A percentile compares a stretch with the other conserved stretches of the same genome.
Evolutionary conservation across 495 filamentous ascomycete species (phyloP).

Genomic region (Sabuloglossum arenarium): DNA sequence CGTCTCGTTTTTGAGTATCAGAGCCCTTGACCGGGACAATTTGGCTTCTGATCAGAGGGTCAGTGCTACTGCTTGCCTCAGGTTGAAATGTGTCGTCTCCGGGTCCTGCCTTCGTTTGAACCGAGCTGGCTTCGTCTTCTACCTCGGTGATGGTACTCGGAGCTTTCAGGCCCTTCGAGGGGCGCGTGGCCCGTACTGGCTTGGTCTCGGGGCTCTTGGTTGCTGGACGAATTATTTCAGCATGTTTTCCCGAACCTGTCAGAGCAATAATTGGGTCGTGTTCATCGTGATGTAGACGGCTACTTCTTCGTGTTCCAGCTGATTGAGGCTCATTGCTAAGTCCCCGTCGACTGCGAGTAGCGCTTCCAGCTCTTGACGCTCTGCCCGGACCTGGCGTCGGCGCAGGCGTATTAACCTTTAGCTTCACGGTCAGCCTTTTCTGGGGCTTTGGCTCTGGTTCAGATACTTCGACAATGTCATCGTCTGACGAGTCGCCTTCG

Average conservation of each 20-base stretch:
- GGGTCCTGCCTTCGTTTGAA: neutral
- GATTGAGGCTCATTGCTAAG: conserved; percentile 12
- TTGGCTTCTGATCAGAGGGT: neutral
- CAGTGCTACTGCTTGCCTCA: neutral
- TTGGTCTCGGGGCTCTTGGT: conserved; percentile 47
- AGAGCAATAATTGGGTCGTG: conserved; percentile 41
- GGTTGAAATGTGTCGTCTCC: neutral
- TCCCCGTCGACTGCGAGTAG: conserved; percentile 10
- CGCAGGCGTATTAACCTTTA: conserved; percentile 16
- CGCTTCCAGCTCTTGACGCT: conserved; percentile 26
- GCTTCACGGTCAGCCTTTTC: conserved; percentile 10
- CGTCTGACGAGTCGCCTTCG: conserved; percentile 18
- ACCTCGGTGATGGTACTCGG: conserved; percentile 39
- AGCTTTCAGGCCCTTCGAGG: conserved; percentile 37
- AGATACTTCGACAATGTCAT: conserved; percentile 3
- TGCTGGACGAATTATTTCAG: conserved; percentile 32
- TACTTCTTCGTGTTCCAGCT: conserved; percentile 28
- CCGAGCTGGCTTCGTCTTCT: conserved; percentile 17
- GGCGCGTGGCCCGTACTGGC: conserved; percentile 30
- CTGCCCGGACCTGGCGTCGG: conserved; percentile 9
- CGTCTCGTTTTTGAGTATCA: neutral
- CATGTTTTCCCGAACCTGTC: conserved; percentile 59
- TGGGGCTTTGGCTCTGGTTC: conserved; percentile 3
- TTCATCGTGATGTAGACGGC: conserved; percentile 35
- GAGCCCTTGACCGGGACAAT: neutral